These are phyloP conservation scores for Penicillium expansum DNA, from an alignment of 2,329 filamentous ascomycete species.

Conservation along the genomic window DNA sequence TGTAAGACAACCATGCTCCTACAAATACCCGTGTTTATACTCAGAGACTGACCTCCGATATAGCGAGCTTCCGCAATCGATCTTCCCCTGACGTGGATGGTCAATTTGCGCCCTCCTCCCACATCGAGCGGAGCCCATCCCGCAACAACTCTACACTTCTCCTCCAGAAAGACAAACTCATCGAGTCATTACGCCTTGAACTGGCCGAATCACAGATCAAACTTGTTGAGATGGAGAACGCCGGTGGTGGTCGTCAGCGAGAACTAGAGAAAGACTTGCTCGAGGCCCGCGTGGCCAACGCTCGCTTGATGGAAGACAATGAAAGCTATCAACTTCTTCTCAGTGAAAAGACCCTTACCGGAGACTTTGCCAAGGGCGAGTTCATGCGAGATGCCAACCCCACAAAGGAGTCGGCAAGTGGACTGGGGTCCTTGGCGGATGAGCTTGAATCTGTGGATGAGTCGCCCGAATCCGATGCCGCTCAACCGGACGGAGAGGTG, in stretches of 20 bases:
- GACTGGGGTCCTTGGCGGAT: slow-evolving; percentile 69
- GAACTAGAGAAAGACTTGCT: slow-evolving; percentile 89
- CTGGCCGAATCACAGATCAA: slow-evolving; percentile 95
- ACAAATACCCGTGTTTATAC: neutral
- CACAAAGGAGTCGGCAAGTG: slow-evolving; percentile 42
- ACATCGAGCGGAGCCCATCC: slow-evolving; percentile 82
- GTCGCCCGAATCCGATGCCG: slow-evolving; percentile 58
- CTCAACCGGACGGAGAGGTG: slow-evolving; percentile 71
- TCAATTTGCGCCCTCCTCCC: slow-evolving; percentile 83
- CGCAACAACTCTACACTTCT: slow-evolving; percentile 85
- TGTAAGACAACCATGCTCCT: slow-evolving; percentile 40
- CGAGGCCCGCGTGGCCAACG: slow-evolving; percentile 93
- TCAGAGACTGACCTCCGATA: slow-evolving; percentile 20
- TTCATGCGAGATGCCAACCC: slow-evolving; percentile 61
- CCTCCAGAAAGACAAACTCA: slow-evolving; percentile 93
- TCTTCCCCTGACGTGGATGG: slow-evolving; percentile 66
- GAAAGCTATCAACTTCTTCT: slow-evolving; percentile 96
- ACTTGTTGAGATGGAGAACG: slow-evolving; percentile 88
- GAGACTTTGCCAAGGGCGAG: slow-evolving; percentile 80
- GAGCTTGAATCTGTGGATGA: slow-evolving; percentile 74
- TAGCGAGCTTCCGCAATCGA: slow-evolving; percentile 51
- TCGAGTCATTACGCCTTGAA: slow-evolving; percentile 87
- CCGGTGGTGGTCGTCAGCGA: slow-evolving; percentile 79
- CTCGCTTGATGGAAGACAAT: slow-evolving; percentile 95
- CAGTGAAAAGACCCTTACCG: slow-evolving; percentile 91